A percentile compares a stretch with the other conserved stretches of the same genome.
Conservation (phyloP, 805 yeast genomes). For the Saccharomycopsis malanga region DNA sequence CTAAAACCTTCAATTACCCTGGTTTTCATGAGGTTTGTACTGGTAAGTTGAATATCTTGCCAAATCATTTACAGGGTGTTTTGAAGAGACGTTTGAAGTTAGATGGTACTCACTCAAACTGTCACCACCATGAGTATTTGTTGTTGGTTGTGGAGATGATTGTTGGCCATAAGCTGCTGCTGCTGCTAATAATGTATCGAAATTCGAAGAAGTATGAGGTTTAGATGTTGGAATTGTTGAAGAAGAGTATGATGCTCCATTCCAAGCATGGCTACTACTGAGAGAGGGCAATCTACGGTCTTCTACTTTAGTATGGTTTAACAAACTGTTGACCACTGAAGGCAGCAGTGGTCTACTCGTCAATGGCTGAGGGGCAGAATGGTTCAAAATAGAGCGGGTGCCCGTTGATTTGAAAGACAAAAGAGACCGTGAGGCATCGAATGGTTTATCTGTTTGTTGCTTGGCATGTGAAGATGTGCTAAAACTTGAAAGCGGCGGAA, state of each 20-base stretch:
- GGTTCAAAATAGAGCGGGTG: constrained; percentile 7
- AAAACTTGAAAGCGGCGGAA: constrained; percentile 11
- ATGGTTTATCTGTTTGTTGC: background rate
- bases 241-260: no score
- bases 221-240: background rate
- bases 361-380: background rate
- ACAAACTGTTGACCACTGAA: background rate
- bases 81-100: no score
- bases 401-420: constrained; percentile 9
- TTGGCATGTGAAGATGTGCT: background rate
- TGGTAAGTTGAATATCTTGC: no score
- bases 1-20: no score
- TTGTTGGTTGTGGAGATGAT: constrained; percentile 2
- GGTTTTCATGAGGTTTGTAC: no score
- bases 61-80: no score
- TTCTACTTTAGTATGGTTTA: background rate
- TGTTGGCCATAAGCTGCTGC: constrained; percentile 1
- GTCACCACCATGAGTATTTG: no score
- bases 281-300: background rate
- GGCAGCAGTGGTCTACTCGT: background rate
- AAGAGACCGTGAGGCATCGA: constrained; percentile 5
- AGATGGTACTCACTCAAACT: no score
- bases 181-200: constrained; percentile 2
- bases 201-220: constrained; percentile 1
- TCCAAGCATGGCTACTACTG: background rate